phyloP scores from a whole-genome alignment of 352 stramenopile genomes.

The Blastocystis sp. region DNA sequence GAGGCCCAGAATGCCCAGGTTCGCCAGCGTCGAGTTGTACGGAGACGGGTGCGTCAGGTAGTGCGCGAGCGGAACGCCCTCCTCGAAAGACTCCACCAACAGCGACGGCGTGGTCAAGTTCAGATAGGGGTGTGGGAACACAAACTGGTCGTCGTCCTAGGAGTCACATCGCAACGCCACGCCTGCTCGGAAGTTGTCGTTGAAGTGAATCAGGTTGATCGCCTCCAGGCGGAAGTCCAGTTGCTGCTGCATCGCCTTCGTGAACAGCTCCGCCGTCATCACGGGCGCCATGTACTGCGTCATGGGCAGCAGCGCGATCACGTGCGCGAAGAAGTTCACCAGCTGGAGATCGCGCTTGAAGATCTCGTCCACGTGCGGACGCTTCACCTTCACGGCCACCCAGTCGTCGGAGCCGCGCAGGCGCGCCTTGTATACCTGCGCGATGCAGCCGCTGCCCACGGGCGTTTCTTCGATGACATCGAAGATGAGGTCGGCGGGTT shows the following conservation, averaged over 20 bases:
- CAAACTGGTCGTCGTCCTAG: conserved; percentile 65
- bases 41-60: conserved; percentile 34
- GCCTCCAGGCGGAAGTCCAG: conserved; percentile 60
- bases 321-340: conserved; percentile 6
- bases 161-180: neutral
- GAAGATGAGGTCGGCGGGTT: conserved; percentile 35
- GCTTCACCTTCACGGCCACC: conserved; percentile 66
- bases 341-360: conserved; percentile 47
- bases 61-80: conserved; percentile 12
- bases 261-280: conserved; percentile 23
- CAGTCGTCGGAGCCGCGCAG: conserved; percentile 17
- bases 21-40: conserved; percentile 16
- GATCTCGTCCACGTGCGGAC: conserved; percentile 12
- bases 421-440: conserved; percentile 61
- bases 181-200: conserved; percentile 57
- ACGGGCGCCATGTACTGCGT: conserved; percentile 36
- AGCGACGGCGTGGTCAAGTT: conserved; percentile 40
- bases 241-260: conserved; percentile 41
- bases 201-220: conserved; percentile 66
- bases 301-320: conserved; percentile 28
- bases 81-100: conserved; percentile 44
- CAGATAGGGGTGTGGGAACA: conserved; percentile 55
- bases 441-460: conserved; percentile 67
- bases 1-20: conserved; percentile 71
- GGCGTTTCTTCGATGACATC: conserved; percentile 41